A percentile compares a stretch with the other conserved stretches of the same genome.
phyloP scores from a whole-genome alignment of 257 asterid species.

The Marsdenia floribunda region DNA sequence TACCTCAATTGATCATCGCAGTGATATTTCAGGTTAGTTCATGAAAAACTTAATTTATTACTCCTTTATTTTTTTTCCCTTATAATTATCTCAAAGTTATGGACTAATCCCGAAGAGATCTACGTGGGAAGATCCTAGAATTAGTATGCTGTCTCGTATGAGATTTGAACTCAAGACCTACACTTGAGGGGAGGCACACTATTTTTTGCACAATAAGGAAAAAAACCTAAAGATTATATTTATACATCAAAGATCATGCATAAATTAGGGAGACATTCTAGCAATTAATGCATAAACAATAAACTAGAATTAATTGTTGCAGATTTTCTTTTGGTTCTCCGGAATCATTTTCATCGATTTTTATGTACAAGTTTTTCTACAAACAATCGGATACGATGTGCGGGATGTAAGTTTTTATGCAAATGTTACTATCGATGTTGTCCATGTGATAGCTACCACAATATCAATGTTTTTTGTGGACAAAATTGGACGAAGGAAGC shows the following conservation, averaged over 20 bases:
- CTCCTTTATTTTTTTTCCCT: background rate
- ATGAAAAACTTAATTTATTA: too few species aligned
- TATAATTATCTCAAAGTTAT: too few species aligned
- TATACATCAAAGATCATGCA: background rate
- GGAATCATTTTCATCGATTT: constrained; percentile 95
- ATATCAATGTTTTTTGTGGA: constrained; percentile 81
- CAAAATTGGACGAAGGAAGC: constrained; percentile 55
- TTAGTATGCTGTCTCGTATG: too few species aligned
- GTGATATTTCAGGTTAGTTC: constrained; percentile 55
- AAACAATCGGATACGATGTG: constrained; percentile 72
- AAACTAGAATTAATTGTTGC: background rate
- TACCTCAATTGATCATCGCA: constrained; percentile 76
- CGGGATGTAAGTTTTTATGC: constrained; percentile 63
- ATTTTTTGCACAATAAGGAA: too few species aligned
- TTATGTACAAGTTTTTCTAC: constrained; percentile 72
- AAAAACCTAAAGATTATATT: too few species aligned
- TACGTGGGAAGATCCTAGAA: too few species aligned
- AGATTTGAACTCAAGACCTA: too few species aligned
- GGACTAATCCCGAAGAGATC: too few species aligned
- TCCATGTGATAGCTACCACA: constrained; percentile 63
- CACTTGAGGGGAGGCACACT: too few species aligned
- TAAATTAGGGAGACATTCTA: too few species aligned
- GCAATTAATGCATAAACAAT: too few species aligned
- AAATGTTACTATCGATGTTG: constrained; percentile 73
- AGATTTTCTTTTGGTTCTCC: constrained; percentile 77